Base-by-base conservation (phyloP, 192 early-diverging fungal species). In the Coemansia sp. region DNA sequence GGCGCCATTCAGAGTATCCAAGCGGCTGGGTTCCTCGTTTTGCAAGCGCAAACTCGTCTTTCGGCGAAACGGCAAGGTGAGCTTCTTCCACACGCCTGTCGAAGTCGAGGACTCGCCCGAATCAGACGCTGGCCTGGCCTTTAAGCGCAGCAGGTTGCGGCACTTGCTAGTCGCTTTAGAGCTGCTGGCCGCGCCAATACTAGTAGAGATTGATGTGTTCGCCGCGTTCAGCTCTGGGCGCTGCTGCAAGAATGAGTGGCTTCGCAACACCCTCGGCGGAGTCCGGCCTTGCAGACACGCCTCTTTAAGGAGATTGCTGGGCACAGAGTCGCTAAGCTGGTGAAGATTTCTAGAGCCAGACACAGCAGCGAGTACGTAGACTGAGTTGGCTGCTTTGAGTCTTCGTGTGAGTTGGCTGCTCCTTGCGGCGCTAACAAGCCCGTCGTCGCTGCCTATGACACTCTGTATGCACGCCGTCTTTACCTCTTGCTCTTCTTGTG, bases 341-440 rank as follows among this genome's bases (percentile, higher is more conserved):
- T 61, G 38, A n/a, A 77, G 75, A 12, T 71, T 71, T 21, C 31
- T 62, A 0, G 56, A 43, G 0, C 61, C 53, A 0, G 75, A 77
- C 18, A 70, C 13, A 18, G 65, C 67, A 14, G 71, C 53, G 13
- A 37, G 57, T 2, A 65, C 52, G 10, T 71, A 77, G 3, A 77
- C 62, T 4, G 64, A 61, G 26, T 41, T 43, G 8, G 52, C 62
- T n/a, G 61, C 38, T 37, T 57, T 55, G 12, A 71, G 62, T 45
- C 60, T 62, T n/a, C 68, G 45, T 10, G 56, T 33, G n/a, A 61
- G 39, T 9, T 64, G 60, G 42, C 48, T 47, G 52, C 59, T 50
- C 20, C 23, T 20, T 12, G 35, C 36, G 6, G 63, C 56, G 16
- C 61, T 31, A 14, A 55, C 58, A 20, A 52, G 34, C 34, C 50